Conservation (phyloP, 2,329 filamentous ascomycete genomes). For the Trichophyton benhamiae region DNA sequence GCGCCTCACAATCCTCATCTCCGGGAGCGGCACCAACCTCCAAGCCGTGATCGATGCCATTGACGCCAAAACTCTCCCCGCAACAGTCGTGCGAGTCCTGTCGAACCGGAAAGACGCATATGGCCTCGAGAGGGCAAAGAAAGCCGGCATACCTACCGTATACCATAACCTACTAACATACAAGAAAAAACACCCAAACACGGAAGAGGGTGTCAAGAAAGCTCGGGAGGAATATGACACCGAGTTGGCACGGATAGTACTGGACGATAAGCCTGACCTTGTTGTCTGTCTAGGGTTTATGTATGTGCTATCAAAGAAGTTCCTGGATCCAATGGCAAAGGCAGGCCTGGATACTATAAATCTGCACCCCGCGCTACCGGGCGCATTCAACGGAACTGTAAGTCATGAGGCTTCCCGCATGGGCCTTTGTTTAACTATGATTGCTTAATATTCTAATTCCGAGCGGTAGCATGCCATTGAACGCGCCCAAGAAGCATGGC, state of each 20-base stretch:
- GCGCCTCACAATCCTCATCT: slow-evolving; percentile 56
- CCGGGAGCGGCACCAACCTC: slow-evolving; percentile 64
- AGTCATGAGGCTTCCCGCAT: not conserved
- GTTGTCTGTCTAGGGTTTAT: slow-evolving; percentile 80
- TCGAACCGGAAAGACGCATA: slow-evolving; percentile 53
- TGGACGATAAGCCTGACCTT: slow-evolving; percentile 55
- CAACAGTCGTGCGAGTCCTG: slow-evolving; percentile 51
- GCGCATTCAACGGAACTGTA: slow-evolving; percentile 21
- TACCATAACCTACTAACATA: slow-evolving; percentile 63
- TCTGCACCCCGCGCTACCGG: slow-evolving; percentile 62
- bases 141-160: slow-evolving; percentile 54
- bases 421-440: not conserved
- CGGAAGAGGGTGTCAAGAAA: slow-evolving; percentile 34
- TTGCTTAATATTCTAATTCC: not conserved
- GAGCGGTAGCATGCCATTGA: slow-evolving; percentile 51
- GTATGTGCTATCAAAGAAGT: slow-evolving; percentile 62
- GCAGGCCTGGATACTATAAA: slow-evolving; percentile 63
- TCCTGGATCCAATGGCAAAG: slow-evolving; percentile 54
- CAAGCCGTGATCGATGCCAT: slow-evolving; percentile 60
- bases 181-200: slow-evolving; percentile 53
- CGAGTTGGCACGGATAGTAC: slow-evolving; percentile 56
- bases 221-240: slow-evolving; percentile 61
- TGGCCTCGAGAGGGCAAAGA: slow-evolving; percentile 49
- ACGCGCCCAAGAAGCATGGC: slow-evolving; percentile 61
- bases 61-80: slow-evolving; percentile 37